Evolutionary conservation across 208 protist genomes (phyloP).

Genomic region (Phytomonas francai): DNA sequence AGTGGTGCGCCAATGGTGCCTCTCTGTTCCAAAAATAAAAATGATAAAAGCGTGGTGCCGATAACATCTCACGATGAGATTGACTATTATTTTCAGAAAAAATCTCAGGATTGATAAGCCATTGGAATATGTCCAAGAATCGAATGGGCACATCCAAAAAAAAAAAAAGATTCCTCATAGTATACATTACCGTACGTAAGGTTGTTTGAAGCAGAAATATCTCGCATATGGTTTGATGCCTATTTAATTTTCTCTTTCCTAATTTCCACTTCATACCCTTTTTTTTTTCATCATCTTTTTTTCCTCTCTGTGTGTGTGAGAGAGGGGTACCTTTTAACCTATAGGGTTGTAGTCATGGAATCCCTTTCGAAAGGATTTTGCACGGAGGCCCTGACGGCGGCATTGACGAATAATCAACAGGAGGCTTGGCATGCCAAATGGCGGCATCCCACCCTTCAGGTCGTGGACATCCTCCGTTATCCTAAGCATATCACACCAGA

Average conservation of each 20-base stretch:
- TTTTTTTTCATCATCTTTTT: conserved; percentile 6
- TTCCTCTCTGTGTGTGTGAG: neutral
- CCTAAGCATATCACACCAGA: conserved; percentile 13
- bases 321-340: neutral
- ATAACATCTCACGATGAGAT: no score
- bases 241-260: neutral
- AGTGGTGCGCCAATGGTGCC: no score
- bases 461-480: conserved; percentile 77
- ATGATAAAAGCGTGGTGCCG: no score
- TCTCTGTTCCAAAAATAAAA: no score
- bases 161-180: neutral
- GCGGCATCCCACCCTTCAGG: conserved; percentile 49
- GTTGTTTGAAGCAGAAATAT: neutral
- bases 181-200: neutral
- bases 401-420: conserved; percentile 13
- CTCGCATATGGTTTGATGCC: neutral
- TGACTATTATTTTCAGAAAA: no score
- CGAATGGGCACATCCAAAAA: no score
- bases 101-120: no score
- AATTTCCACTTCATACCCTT: conserved; percentile 3
- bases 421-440: conserved; percentile 21
- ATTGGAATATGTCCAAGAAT: no score
- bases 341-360: conserved; percentile 18
- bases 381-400: conserved; percentile 18
- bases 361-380: conserved; percentile 54